Conservation (phyloP, 2,329 filamentous ascomycete genomes). For the Trichocomaceae sp. region DNA sequence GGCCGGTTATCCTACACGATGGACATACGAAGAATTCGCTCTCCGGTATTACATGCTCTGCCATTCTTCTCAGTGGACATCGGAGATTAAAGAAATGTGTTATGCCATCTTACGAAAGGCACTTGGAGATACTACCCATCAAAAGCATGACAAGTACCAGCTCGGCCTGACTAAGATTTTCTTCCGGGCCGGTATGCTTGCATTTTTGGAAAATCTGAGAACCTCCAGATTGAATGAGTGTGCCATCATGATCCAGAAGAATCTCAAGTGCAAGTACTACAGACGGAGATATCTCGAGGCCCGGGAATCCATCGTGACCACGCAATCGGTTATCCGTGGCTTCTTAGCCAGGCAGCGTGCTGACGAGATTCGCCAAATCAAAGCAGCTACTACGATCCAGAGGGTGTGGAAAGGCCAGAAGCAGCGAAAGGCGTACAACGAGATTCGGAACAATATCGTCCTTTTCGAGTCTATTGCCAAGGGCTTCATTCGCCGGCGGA, state of each 20-base stretch:
- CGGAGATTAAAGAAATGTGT: conserved; percentile 89
- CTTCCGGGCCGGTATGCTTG: conserved; percentile 98
- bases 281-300: conserved; percentile 84
- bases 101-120: conserved; percentile 86
- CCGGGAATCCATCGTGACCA: conserved; percentile 68
- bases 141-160: conserved; percentile 88
- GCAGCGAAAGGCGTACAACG: conserved; percentile 72
- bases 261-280: conserved; percentile 91
- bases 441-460: conserved; percentile 75
- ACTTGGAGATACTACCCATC: conserved; percentile 66
- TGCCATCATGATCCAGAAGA: conserved; percentile 98
- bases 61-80: conserved; percentile 80
- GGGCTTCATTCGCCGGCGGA: conserved; percentile 81
- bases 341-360: conserved; percentile 70
- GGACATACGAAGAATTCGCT: conserved; percentile 98
- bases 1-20: conserved; percentile 92
- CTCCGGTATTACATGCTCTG: conserved; percentile 97
- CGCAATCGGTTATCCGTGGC: conserved; percentile 72
- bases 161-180: conserved; percentile 98
- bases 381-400: conserved; percentile 89
- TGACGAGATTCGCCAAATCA: conserved; percentile 73
- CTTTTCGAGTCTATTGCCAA: conserved; percentile 85
- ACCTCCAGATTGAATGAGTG: conserved; percentile 87
- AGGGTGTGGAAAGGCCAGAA: conserved; percentile 90
- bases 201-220: conserved; percentile 89